Conservation (phyloP, 1,139 yeast species). For the Zygoascus sp. region DNA sequence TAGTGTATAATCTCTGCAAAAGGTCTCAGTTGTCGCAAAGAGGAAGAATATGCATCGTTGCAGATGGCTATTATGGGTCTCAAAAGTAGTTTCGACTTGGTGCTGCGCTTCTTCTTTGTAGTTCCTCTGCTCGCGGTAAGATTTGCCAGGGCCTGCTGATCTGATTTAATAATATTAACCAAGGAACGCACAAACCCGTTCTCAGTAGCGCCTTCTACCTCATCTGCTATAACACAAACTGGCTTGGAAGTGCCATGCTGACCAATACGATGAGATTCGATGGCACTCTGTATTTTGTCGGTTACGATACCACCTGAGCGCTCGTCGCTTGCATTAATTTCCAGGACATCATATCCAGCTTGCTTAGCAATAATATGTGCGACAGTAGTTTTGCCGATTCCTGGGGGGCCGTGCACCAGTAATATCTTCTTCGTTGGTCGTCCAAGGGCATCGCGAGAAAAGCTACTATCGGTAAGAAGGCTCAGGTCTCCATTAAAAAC, state of each 20-base stretch:
- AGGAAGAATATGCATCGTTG: constrained; percentile 72
- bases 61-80: constrained; percentile 93
- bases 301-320: constrained; percentile 54
- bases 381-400: constrained; percentile 90
- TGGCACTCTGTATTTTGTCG: constrained; percentile 64
- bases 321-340: constrained; percentile 88
- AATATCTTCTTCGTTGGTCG: constrained; percentile 71
- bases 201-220: constrained; percentile 86
- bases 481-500: constrained; percentile 49
- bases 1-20: constrained; percentile 68
- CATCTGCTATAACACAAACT: constrained; percentile 80
- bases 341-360: constrained; percentile 75
- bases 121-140: constrained; percentile 19
- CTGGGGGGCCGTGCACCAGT: constrained; percentile 87
- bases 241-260: constrained; percentile 51
- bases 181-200: constrained; percentile 71
- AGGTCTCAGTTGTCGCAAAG: constrained; percentile 70
- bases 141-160: constrained; percentile 42
- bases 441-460: constrained; percentile 19
- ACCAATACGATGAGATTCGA: constrained; percentile 53
- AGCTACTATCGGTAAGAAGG: constrained; percentile 18
- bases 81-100: constrained; percentile 44
- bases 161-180: constrained; percentile 56
- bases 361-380: constrained; percentile 82
- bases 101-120: constrained; percentile 27